A percentile compares a stretch with the other conserved stretches of the same genome.
phyloP scores from a whole-genome alignment of 129 eudicot species.

The Flaveria brownii region DNA sequence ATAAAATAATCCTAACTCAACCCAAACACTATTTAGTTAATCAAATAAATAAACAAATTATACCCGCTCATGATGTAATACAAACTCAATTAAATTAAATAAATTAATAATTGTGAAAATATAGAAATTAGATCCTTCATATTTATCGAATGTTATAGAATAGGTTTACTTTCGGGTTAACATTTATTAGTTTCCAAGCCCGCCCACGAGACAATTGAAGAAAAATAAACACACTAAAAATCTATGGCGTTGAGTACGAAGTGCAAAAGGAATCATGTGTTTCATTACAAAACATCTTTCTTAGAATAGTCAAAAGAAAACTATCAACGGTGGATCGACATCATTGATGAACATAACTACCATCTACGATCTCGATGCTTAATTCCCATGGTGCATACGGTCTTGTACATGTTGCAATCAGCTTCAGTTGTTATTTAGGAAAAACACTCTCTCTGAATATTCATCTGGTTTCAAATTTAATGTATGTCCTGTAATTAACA shows the following conservation, averaged over 20 bases:
- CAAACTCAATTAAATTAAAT: no score
- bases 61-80: no score
- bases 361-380: constrained; percentile 1
- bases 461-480: constrained; percentile 28
- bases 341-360: not conserved
- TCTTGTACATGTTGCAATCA: not conserved
- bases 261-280: constrained; percentile 12
- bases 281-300: not conserved
- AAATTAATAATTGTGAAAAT: no score
- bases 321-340: not conserved
- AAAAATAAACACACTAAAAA: not conserved
- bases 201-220: not conserved
- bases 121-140: no score
- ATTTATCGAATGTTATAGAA: no score
- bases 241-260: not conserved
- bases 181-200: no score
- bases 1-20: no score
- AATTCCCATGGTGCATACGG: not conserved
- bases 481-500: constrained; percentile 15
- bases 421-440: constrained; percentile 29
- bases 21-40: no score
- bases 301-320: not conserved
- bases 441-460: constrained; percentile 28
- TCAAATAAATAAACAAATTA: no score
- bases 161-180: no score